Base-by-base conservation (phyloP, 2,329 filamentous ascomycete species). In the Hortaea werneckii region DNA sequence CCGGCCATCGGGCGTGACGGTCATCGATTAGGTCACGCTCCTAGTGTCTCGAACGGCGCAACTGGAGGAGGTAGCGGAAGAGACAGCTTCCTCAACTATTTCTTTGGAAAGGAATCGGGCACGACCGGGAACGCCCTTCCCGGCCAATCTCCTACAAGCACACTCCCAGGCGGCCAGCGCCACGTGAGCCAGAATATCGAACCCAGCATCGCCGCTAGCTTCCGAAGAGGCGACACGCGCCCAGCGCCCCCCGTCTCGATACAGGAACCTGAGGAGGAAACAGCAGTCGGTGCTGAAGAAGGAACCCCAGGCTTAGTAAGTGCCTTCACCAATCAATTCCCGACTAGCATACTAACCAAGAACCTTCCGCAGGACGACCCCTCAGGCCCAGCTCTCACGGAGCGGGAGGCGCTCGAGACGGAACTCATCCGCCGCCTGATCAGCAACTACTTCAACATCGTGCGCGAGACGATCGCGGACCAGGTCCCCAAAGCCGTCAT, bases 401-500 rank as follows among this genome's bases (percentile, higher is more conserved):
- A 98, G 56, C 86, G 92, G 43, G 92, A 98, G 70, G 85, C 88
- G 39, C 85, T 98, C 73, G 92, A 98, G 70, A 96, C 92, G 7
- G 92, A 98, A 68, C 80, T 98, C 37, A 98, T 98, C 64, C 85
- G 90, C 40, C 86, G 89, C 40, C 79, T 98, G 46, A 98, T 98
- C 65, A 94, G 87, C 29, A 95, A 89, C 1, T 98, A 98, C 74
- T 98, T 98, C 75, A 94, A 95, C 66, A 98, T 98, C 60, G 92
- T 98, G 40, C 86, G 92, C 52, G 92, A 98, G 69, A 90, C 87
- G n/a, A 95, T 95, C 58, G 90, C 90, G 39, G 92, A 98, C 64
- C 90, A 96, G 69, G 92, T 98, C 8, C 92, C 92, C 55, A 98
- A 98, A 71, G 92, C 92, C 5, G 85, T 98, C 57, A 98, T 98